Conservation (phyloP, 768 basidiomycete genomes). For the Auriscalpium microsporum region DNA sequence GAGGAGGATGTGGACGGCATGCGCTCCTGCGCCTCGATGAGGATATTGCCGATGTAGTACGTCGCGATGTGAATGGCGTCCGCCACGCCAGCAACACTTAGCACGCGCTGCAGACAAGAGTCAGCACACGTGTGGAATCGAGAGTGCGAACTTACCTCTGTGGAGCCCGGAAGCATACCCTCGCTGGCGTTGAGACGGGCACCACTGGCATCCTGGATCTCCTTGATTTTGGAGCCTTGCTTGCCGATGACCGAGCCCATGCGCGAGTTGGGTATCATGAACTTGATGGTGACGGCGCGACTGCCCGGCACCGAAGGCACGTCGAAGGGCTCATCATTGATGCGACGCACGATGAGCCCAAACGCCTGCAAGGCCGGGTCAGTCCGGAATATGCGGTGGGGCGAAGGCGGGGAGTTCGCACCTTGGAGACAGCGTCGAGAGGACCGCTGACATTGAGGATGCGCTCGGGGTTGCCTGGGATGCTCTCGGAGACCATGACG, state of each 20-base stretch:
- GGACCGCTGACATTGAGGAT: constrained; percentile 95
- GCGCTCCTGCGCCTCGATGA: constrained; percentile 86
- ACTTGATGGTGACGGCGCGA: constrained; percentile 97
- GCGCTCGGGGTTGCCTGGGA: constrained; percentile 98
- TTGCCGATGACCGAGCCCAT: constrained; percentile 99
- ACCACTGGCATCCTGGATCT: constrained; percentile 98
- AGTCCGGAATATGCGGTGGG: background rate
- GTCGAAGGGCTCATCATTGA: constrained; percentile 99
- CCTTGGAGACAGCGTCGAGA: constrained; percentile 98
- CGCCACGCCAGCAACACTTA: constrained; percentile 96
- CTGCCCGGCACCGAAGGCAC: constrained; percentile 96
- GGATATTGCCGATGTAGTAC: constrained; percentile 97
- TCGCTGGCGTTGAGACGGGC: constrained; percentile 95
- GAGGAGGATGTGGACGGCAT: constrained; percentile 56
- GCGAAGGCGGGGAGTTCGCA: constrained; percentile 26
- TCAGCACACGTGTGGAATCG: constrained; percentile 12
- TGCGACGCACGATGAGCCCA: constrained; percentile 95
- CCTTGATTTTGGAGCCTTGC: constrained; percentile 96
- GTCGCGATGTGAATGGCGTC: constrained; percentile 99
- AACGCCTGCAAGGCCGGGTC: constrained; percentile 59
- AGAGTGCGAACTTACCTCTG: constrained; percentile 59
- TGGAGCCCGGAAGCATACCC: constrained; percentile 98
- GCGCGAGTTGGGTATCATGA: constrained; percentile 97
- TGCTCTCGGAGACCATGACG: constrained; percentile 96
- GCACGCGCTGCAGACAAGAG: constrained; percentile 61